phyloP scores from a whole-genome alignment of 441 rosid species.

The Gossypium schwendimanii region DNA sequence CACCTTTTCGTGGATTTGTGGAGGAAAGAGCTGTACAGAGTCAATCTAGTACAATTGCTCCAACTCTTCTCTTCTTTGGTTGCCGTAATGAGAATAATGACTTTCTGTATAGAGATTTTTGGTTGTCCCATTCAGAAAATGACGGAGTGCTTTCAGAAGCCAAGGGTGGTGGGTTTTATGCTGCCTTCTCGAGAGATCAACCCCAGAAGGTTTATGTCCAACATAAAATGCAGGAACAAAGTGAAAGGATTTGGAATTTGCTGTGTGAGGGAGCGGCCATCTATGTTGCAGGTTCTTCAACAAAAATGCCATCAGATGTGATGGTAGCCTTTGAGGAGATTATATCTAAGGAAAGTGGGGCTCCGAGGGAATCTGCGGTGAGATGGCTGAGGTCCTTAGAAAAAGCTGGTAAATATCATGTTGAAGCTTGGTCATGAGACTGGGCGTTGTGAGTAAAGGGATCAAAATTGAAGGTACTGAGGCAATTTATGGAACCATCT shows the following conservation, averaged over 20 bases:
- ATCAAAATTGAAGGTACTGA: neutral
- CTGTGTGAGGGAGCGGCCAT: constrained; percentile 54
- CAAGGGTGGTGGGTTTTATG: constrained; percentile 72
- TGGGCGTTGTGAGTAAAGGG: neutral
- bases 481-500: neutral
- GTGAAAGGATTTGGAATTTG: constrained; percentile 55
- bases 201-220: constrained; percentile 84
- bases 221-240: constrained; percentile 61
- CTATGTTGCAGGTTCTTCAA: constrained; percentile 86
- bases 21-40: constrained; percentile 71
- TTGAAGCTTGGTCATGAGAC: constrained; percentile 87
- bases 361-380: constrained; percentile 50
- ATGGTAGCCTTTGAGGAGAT: constrained; percentile 67
- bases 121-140: constrained; percentile 47
- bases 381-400: constrained; percentile 62
- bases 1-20: constrained; percentile 81
- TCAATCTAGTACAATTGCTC: constrained; percentile 39
- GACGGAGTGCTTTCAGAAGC: constrained; percentile 59
- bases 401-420: constrained; percentile 76
- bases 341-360: constrained; percentile 53
- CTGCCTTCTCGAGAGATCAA: constrained; percentile 89
- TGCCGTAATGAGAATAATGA: constrained; percentile 74
- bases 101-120: constrained; percentile 67
- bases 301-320: constrained; percentile 85
- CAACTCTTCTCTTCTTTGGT: constrained; percentile 72